Evolutionary conservation across 208 protist species (phyloP), one percentile per base, ranked within the genome.

Genomic region (Acanthamoeba culbertsoni): DNA sequence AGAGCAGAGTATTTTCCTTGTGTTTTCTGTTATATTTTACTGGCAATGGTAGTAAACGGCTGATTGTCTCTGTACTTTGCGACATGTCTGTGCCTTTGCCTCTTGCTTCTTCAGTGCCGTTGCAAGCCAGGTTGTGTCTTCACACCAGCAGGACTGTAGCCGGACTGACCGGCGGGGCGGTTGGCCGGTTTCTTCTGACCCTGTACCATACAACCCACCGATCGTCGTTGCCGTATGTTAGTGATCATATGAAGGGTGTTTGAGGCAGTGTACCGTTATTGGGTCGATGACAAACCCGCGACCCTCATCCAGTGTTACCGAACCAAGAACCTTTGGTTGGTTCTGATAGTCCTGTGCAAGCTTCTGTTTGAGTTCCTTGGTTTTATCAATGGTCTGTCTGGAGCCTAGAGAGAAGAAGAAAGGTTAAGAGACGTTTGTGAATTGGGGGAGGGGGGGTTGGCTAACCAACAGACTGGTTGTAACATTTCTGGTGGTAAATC

Each of bases 361-460:
- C 73, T 84, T 79, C 43, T 84, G 73, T 43, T 84, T 84, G 42
- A 57, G 43, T 26, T 84, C 73, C n/a, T 84, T 84, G 37, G 40
- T 84, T 28, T 84, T 84, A 43, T 84, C 73, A 10, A 84, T 84
- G 1, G 73, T 84, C 73, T 84, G 73, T 18, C 73, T 28, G 0
- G 73, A 84, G 1, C 73, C 73, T 84, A 43, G n/a, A n/a, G n/a
- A n/a, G n/a, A n/a, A n/a, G n/a, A n/a, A n/a, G n/a, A n/a, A n/a
- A n/a, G n/a, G n/a, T n/a, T n/a, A n/a, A n/a, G n/a, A n/a, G n/a
- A n/a, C n/a, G n/a, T n/a, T n/a, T n/a, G n/a, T n/a, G n/a, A 77
- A 48, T 1, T 16, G 40, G 0, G 65, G 6, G 10, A 40, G 45
- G 31, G 65, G 16, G 40, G 68, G 43, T 12, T 35, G 12, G 40